Percentiles rank a stretch among this genome's conserved stretches.
Evolutionary conservation across 202 grass and related monocot species (phyloP).

Genomic region (Setaria italica): DNA sequence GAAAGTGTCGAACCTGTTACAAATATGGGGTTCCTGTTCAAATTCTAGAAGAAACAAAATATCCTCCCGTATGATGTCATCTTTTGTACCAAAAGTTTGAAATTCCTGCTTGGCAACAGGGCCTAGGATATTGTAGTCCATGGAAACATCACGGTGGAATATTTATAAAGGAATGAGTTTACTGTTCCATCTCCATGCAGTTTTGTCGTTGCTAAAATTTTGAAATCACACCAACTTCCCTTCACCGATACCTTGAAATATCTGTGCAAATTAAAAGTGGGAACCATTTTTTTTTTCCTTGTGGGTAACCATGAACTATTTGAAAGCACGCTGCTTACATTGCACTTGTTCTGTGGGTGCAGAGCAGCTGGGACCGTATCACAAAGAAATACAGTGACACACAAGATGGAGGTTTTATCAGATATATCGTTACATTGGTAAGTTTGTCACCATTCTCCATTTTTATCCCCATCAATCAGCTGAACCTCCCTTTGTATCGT

Average conservation of each 20-base stretch:
- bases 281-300: background rate
- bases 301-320: slow-evolving; percentile 5
- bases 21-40: slow-evolving; percentile 22
- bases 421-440: slow-evolving; percentile 58
- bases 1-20: slow-evolving; percentile 19
- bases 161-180: slow-evolving; percentile 8
- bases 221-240: background rate
- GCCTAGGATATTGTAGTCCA: background rate
- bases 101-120: slow-evolving; percentile 16
- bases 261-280: background rate
- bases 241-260: background rate
- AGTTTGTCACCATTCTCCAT: background rate
- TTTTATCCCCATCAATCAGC: slow-evolving; percentile 20
- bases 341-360: slow-evolving; percentile 8
- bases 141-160: background rate
- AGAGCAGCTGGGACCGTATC: slow-evolving; percentile 78
- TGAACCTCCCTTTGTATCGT: background rate
- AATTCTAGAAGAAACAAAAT: slow-evolving; percentile 28
- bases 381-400: slow-evolving; percentile 52
- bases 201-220: background rate
- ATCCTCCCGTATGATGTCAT: background rate
- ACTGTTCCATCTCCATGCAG: background rate
- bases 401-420: slow-evolving; percentile 49
- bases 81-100: background rate
- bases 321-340: slow-evolving; percentile 31